Evolutionary conservation across 177 flowering plant species (phyloP).

Genomic region (Vitis hybrid): DNA sequence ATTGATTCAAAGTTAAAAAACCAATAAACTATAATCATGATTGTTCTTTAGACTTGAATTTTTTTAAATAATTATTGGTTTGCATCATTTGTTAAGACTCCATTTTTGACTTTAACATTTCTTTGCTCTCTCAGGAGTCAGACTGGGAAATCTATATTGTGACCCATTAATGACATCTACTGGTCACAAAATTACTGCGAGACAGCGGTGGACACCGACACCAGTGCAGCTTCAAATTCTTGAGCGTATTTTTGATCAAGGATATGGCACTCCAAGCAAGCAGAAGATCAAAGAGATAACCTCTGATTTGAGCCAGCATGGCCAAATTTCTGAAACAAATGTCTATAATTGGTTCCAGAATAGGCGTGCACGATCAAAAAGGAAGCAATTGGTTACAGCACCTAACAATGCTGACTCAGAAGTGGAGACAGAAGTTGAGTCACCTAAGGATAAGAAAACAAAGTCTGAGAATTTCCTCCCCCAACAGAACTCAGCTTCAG

Average conservation of each 20-base stretch:
- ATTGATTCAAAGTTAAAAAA: too few relatives aligned
- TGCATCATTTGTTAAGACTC: not conserved
- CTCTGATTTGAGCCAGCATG: conserved; percentile 73
- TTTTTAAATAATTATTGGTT: not conserved
- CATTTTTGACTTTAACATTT: not conserved
- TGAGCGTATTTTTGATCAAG: conserved; percentile 83
- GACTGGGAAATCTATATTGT: conserved; percentile 73
- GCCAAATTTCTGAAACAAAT: conserved; percentile 86
- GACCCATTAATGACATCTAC: conserved; percentile 71
- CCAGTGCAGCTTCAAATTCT: conserved; percentile 86
- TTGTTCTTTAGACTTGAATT: not conserved
- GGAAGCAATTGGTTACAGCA: conserved; percentile 38
- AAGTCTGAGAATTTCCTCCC: conserved; percentile 47
- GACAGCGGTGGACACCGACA: conserved; percentile 95
- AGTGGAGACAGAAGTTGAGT: conserved; percentile 77
- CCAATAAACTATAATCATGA: too few relatives aligned
- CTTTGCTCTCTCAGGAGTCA: conserved; percentile 49
- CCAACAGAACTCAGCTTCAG: conserved; percentile 31
- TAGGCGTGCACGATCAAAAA: conserved; percentile 86
- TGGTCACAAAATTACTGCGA: conserved; percentile 70
- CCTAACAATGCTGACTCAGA: conserved; percentile 53
- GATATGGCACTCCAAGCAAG: conserved; percentile 86
- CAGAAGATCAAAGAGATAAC: conserved; percentile 60
- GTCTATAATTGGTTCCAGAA: conserved; percentile 98
- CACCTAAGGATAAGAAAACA: conserved; percentile 63